These are phyloP conservation scores for Mayamaea pseudoterrestris DNA, from an alignment of 108 stramenopile genomes.

Conservation along the genomic window DNA sequence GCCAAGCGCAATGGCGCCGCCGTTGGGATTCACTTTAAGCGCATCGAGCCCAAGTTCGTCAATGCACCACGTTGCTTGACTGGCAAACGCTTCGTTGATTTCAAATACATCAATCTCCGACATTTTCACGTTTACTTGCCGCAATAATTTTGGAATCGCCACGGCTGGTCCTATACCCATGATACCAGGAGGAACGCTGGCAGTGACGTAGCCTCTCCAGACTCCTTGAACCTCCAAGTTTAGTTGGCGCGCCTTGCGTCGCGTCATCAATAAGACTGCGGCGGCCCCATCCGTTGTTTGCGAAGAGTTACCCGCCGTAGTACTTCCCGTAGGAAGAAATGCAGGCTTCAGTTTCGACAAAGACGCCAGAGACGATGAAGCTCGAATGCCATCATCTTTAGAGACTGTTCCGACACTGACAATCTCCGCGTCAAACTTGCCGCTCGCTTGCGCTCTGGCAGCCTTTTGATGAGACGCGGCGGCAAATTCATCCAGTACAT, in stretches of 20 bases:
- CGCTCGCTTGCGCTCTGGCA: slow-evolving; percentile 48
- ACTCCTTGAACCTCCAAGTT: slow-evolving; percentile 69
- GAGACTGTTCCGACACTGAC: slow-evolving; percentile 59
- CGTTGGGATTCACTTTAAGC: slow-evolving; percentile 90
- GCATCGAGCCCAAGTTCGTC: slow-evolving; percentile 37
- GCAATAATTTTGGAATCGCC: slow-evolving; percentile 83
- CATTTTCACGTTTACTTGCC: slow-evolving; percentile 28
- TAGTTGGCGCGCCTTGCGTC: slow-evolving; percentile 50
- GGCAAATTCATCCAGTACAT: slow-evolving; percentile 78
- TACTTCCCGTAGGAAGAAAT: slow-evolving; percentile 71
- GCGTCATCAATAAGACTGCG: slow-evolving; percentile 83
- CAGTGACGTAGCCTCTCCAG: slow-evolving; percentile 68
- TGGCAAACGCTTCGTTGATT: slow-evolving; percentile 97
- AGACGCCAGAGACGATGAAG: slow-evolving; percentile 56
- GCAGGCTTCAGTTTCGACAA: slow-evolving; percentile 73
- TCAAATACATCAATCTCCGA: slow-evolving; percentile 89
- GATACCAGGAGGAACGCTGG: slow-evolving; percentile 81
- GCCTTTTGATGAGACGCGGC: slow-evolving; percentile 81
- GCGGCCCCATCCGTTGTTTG: slow-evolving; percentile 96
- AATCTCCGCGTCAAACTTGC: slow-evolving; percentile 84
- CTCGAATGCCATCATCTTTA: slow-evolving; percentile 90
- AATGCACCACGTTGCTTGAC: slow-evolving; percentile 75
- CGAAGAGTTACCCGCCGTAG: slow-evolving; percentile 88
- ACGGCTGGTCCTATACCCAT: slow-evolving; percentile 92
- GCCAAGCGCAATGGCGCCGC: slow-evolving; percentile 94